phyloP scores from a whole-genome alignment of 2,329 filamentous ascomycete species.

The Penicillium sp. region DNA sequence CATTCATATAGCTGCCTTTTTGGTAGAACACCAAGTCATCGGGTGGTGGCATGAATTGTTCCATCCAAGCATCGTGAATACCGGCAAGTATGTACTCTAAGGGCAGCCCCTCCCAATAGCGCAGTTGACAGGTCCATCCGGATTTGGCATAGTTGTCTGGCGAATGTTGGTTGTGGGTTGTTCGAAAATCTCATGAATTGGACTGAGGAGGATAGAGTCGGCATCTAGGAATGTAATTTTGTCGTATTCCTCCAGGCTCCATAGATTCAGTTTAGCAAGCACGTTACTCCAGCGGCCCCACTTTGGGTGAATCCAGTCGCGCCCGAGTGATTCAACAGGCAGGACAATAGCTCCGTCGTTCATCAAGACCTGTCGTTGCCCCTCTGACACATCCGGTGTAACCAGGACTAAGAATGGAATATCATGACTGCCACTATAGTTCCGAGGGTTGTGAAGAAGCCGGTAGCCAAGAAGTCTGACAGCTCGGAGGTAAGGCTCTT shows the following conservation, averaged over 20 bases:
- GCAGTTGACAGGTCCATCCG: background rate
- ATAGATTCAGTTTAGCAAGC: constrained; percentile 6
- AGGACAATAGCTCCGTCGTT: constrained; percentile 1
- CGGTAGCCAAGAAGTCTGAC: constrained; percentile 7
- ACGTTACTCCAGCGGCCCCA: background rate
- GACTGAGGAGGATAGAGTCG: constrained; percentile 1
- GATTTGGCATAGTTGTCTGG: too few species aligned
- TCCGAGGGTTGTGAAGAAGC: constrained; percentile 6
- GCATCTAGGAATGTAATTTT: constrained; percentile 6
- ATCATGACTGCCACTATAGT: background rate
- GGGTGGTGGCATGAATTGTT: too few species aligned
- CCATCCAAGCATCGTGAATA: constrained; percentile 1
- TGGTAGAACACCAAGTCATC: background rate
- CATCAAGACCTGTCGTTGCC: constrained; percentile 1
- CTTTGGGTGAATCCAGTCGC: background rate
- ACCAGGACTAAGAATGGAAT: constrained; percentile 6
- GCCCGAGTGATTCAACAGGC: constrained; percentile 1
- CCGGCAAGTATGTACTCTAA: constrained; percentile 1
- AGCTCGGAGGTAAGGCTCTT: constrained; percentile 5
- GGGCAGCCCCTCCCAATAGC: background rate
- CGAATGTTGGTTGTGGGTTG: background rate
- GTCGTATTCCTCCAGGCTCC: constrained; percentile 6
- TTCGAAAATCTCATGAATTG: constrained; percentile 7
- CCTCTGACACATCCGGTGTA: background rate
- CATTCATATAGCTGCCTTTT: constrained; percentile 7